phyloP scores from a whole-genome alignment of 108 stramenopile genomes.

The Pseudonitzschia delicatissima region DNA sequence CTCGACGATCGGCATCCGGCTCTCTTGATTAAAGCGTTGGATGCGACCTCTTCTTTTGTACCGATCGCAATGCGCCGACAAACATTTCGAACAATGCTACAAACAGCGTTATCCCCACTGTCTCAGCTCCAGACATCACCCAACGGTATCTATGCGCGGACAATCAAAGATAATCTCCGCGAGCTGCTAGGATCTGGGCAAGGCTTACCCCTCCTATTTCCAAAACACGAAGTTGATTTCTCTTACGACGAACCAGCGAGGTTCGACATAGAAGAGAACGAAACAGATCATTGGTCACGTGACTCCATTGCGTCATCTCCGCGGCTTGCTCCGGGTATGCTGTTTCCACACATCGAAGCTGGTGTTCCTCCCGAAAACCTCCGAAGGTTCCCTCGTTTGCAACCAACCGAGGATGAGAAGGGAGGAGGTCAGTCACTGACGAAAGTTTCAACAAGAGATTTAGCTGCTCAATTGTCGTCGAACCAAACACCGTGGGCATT shows the following conservation, averaged over 20 bases:
- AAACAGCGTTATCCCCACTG: constrained; percentile 64
- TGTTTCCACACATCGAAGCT: constrained; percentile 60
- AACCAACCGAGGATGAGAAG: not conserved
- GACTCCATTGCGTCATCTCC: constrained; percentile 49
- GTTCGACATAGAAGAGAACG: not conserved
- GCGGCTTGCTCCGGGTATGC: constrained; percentile 41
- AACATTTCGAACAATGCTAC: constrained; percentile 53
- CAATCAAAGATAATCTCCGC: constrained; percentile 58
- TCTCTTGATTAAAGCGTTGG: constrained; percentile 43
- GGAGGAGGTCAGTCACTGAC: not conserved
- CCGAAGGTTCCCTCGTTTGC: constrained; percentile 6
- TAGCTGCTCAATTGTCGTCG: constrained; percentile 24
- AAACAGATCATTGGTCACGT: constrained; percentile 10
- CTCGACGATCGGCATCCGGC: constrained; percentile 71
- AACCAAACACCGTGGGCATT: constrained; percentile 17
- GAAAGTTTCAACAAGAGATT: constrained; percentile 30
- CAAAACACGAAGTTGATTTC: constrained; percentile 77
- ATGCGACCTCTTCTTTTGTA: constrained; percentile 43
- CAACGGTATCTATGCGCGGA: constrained; percentile 28
- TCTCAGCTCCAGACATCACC: constrained; percentile 37
- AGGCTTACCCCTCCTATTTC: constrained; percentile 84
- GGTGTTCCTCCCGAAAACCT: constrained; percentile 19
- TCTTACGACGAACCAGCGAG: constrained; percentile 33
- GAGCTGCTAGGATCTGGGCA: constrained; percentile 53
- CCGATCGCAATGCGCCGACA: constrained; percentile 41